A percentile compares a stretch with the other conserved stretches of the same genome.
These are phyloP conservation scores for Streptanthus diversifolius DNA, from an alignment of 345 rosid genomes.

Conservation along the genomic window DNA sequence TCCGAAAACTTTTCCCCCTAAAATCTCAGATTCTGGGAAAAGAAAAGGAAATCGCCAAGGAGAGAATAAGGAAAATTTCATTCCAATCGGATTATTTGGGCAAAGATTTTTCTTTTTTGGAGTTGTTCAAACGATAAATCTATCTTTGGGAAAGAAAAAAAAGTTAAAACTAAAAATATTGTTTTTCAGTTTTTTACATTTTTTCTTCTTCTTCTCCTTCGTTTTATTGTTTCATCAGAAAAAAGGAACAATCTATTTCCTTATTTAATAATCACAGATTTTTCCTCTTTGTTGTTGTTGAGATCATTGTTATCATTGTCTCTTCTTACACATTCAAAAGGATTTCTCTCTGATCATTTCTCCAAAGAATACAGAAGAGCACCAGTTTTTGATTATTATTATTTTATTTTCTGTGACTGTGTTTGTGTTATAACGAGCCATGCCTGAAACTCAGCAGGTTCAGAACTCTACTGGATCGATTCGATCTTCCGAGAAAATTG, in stretches of 20 bases:
- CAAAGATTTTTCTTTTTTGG: constrained; percentile 39
- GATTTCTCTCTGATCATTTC: background rate
- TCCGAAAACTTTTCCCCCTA: constrained; percentile 44
- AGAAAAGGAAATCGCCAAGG: constrained; percentile 14
- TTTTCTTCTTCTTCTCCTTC: background rate
- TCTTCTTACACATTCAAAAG: constrained; percentile 13
- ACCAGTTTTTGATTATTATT: background rate
- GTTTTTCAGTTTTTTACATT: constrained; percentile 16
- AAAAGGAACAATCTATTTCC: background rate
- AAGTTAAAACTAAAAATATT: constrained; percentile 17
- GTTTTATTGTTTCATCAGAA: constrained; percentile 2
- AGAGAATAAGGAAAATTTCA: constrained; percentile 31
- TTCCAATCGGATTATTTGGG: constrained; percentile 50
- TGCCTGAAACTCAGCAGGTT: constrained; percentile 63
- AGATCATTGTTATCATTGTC: constrained; percentile 37
- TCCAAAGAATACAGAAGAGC: constrained; percentile 3
- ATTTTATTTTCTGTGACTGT: constrained; percentile 14
- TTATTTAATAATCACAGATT: background rate
- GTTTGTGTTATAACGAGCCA: constrained; percentile 36
- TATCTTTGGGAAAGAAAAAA: constrained; percentile 24
- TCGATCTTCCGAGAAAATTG: constrained; percentile 54
- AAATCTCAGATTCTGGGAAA: constrained; percentile 36
- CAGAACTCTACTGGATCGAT: constrained; percentile 56
- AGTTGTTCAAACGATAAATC: constrained; percentile 35
- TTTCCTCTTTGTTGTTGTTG: constrained; percentile 5